These are phyloP conservation scores for Penicillium polonicum DNA, from an alignment of 2,329 filamentous ascomycete species.

Conservation along the genomic window DNA sequence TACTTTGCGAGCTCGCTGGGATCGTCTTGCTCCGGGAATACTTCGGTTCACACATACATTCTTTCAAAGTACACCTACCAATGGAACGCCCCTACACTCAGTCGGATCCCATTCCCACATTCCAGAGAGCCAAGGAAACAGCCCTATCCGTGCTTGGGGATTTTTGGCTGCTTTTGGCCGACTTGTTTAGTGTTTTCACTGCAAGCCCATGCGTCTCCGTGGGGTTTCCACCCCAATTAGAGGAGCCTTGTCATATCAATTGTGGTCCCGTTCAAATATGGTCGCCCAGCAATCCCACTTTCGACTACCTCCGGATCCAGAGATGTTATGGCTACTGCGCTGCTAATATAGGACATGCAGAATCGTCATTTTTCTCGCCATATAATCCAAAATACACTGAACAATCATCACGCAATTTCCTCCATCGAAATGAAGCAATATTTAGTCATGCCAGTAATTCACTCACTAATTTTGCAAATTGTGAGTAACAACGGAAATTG, in stretches of 20 bases:
- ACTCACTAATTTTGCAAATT: background rate
- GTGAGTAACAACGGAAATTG: background rate
- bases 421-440: background rate
- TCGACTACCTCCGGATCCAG: background rate
- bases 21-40: background rate
- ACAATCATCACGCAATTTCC: background rate
- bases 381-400: background rate
- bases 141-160: background rate
- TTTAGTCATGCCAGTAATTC: background rate
- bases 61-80: background rate
- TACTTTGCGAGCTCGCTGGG: background rate
- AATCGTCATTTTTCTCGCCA: background rate
- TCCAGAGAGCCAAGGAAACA: background rate
- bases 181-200: background rate
- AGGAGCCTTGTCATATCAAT: background rate
- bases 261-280: background rate
- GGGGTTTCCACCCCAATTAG: background rate
- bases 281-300: background rate
- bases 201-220: background rate
- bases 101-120: constrained; percentile 1
- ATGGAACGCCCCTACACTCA: background rate
- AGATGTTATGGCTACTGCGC: background rate
- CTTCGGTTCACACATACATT: constrained; percentile 2
- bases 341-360: background rate
- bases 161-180: background rate